Conservation (phyloP, 176 grass and related monocot species). For the Pontederia paniculata region DNA sequence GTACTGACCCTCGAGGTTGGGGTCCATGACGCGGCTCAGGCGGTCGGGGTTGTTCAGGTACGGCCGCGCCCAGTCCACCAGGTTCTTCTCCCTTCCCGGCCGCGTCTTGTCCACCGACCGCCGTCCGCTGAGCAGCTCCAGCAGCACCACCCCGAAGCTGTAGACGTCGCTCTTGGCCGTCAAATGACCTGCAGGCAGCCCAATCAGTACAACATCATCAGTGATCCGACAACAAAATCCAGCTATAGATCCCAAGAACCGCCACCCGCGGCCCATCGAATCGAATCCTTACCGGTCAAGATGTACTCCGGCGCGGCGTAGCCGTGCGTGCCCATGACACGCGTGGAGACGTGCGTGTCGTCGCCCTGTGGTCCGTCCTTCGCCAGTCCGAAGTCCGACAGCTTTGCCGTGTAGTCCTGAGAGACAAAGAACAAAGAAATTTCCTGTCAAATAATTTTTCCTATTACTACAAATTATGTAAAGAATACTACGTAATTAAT, state of each 20-base stretch:
- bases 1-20: constrained; percentile 41
- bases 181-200: constrained; percentile 43
- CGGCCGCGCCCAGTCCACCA: constrained; percentile 77
- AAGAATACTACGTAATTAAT: too few species aligned
- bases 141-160: constrained; percentile 78
- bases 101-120: constrained; percentile 54
- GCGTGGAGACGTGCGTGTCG: constrained; percentile 65
- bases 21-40: constrained; percentile 77
- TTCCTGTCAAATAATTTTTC: background rate
- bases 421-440: constrained; percentile 9
- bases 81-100: constrained; percentile 47
- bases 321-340: constrained; percentile 88
- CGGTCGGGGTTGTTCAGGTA: constrained; percentile 53
- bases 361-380: constrained; percentile 64
- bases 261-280: too few species aligned
- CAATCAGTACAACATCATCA: too few species aligned
- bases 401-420: constrained; percentile 87
- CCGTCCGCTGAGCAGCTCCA: constrained; percentile 66
- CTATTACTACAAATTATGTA: background rate
- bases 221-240: too few species aligned
- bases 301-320: constrained; percentile 96
- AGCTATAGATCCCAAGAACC: too few species aligned
- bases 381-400: constrained; percentile 82
- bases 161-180: constrained; percentile 90
- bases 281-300: constrained; percentile 37